These are phyloP conservation scores for Cryptosporidium meleagridis DNA, from an alignment of 169 alveolate species.

Conservation along the genomic window DNA sequence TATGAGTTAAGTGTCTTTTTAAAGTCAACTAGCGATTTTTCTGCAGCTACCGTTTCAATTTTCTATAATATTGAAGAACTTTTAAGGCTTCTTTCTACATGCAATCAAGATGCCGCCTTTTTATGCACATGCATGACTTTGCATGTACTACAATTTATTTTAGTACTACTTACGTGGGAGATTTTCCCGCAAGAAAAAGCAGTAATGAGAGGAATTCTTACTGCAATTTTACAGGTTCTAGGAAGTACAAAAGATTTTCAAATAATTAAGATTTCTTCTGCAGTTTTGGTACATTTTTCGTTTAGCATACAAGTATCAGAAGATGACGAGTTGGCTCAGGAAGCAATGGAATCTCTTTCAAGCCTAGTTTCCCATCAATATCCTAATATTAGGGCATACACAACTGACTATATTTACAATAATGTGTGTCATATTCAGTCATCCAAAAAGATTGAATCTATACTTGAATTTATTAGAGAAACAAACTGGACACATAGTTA, in stretches of 20 bases:
- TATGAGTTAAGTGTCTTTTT: conserved; percentile 20
- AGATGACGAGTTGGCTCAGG: neutral
- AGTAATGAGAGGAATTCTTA: conserved; percentile 3
- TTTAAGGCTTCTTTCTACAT: neutral
- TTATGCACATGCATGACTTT: neutral
- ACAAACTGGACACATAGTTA: neutral
- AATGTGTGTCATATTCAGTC: conserved; percentile 38
- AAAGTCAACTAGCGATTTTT: neutral
- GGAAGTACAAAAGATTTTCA: neutral
- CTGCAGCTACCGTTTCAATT: neutral
- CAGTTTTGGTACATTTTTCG: conserved; percentile 2
- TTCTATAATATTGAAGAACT: neutral
- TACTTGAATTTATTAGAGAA: conserved; percentile 27
- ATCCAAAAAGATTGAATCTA: neutral
- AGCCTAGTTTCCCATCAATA: conserved; percentile 34
- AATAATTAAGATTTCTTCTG: conserved; percentile 22
- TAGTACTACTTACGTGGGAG: conserved; percentile 27
- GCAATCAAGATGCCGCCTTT: conserved; percentile 6
- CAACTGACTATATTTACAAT: conserved; percentile 57
- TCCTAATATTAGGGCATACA: conserved; percentile 45
- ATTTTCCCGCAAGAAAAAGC: conserved; percentile 13
- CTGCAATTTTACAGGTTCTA: neutral
- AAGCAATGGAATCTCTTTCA: conserved; percentile 6
- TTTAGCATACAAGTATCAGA: conserved; percentile 1
- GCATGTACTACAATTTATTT: conserved; percentile 33